Evolutionary conservation across 805 yeast genomes (phyloP).

Genomic region (Clavispora vitiphila): DNA sequence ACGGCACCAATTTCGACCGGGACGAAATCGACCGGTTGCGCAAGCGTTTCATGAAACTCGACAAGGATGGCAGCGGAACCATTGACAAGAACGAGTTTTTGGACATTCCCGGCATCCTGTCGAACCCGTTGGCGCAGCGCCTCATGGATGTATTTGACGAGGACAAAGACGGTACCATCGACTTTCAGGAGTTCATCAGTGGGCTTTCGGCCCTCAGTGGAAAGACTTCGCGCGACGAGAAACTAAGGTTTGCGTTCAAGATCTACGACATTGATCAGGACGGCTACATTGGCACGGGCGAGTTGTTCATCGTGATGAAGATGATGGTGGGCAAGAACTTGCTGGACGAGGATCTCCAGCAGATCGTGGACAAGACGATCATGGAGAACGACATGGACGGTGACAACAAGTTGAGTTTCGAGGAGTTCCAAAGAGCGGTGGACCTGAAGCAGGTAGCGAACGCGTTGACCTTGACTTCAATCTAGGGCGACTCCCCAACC

Average conservation of each 20-base stretch:
- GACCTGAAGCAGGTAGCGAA: slow-evolving; percentile 56
- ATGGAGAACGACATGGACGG: slow-evolving; percentile 93
- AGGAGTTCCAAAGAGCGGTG: slow-evolving; percentile 73
- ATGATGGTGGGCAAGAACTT: slow-evolving; percentile 96
- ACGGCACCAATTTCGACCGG: slow-evolving; percentile 79
- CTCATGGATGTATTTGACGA: slow-evolving; percentile 92
- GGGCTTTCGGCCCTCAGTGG: slow-evolving; percentile 86
- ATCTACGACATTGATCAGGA: slow-evolving; percentile 95
- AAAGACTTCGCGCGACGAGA: slow-evolving; percentile 74
- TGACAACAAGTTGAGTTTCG: slow-evolving; percentile 82
- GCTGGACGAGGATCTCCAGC: slow-evolving; percentile 84
- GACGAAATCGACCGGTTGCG: slow-evolving; percentile 90
- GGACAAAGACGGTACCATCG: slow-evolving; percentile 89
- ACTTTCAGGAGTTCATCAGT: slow-evolving; percentile 88
- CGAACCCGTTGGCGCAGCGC: slow-evolving; percentile 85
- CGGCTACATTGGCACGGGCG: slow-evolving; percentile 94
- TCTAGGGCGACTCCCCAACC: no score
- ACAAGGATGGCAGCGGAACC: slow-evolving; percentile 87
- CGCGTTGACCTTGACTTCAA: slow-evolving; percentile 50
- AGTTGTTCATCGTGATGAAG: slow-evolving; percentile 82
- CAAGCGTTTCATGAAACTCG: slow-evolving; percentile 91
- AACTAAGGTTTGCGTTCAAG: slow-evolving; percentile 82
- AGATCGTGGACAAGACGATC: slow-evolving; percentile 93
- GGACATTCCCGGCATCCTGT: slow-evolving; percentile 85
- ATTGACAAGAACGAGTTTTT: slow-evolving; percentile 88